Evolutionary conservation across 2,329 filamentous ascomycete genomes (phyloP).

Genomic region (Stenocarpella maydis): DNA sequence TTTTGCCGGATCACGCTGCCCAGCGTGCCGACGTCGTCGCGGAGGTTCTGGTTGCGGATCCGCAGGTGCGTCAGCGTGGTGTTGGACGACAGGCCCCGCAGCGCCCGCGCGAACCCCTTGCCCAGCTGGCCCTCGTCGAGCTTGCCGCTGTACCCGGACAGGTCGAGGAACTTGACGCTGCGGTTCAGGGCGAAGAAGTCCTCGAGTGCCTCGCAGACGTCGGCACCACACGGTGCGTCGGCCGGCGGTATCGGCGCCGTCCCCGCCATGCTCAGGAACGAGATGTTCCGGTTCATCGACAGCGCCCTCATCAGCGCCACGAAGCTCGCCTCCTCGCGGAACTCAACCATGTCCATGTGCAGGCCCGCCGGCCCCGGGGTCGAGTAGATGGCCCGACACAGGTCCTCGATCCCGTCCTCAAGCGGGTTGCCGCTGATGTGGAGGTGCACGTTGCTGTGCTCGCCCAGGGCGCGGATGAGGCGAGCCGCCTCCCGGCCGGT

Average conservation of each 20-base stretch:
- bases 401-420: conserved; percentile 59
- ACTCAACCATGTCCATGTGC: conserved; percentile 66
- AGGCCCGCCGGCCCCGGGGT: conserved; percentile 59
- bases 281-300: conserved; percentile 57
- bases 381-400: conserved; percentile 56
- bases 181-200: conserved; percentile 60
- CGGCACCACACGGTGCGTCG: conserved; percentile 47
- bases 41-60: conserved; percentile 64
- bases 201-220: conserved; percentile 58
- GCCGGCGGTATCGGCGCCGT: conserved; percentile 55
- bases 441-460: conserved; percentile 56
- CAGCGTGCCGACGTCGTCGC: conserved; percentile 59
- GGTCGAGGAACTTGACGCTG: conserved; percentile 61
- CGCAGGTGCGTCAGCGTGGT: conserved; percentile 55
- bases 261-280: conserved; percentile 62
- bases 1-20: conserved; percentile 60
- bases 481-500: conserved; percentile 58
- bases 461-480: conserved; percentile 59
- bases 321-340: conserved; percentile 60
- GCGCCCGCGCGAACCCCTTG: conserved; percentile 58
- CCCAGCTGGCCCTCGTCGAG: conserved; percentile 65
- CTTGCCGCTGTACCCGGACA: conserved; percentile 65
- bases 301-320: conserved; percentile 59
- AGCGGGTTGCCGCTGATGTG: conserved; percentile 61
- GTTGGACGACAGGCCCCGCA: conserved; percentile 47